These are phyloP conservation scores for Fusarium marasasianum DNA, from an alignment of 2,329 filamentous ascomycete species.

Conservation along the genomic window DNA sequence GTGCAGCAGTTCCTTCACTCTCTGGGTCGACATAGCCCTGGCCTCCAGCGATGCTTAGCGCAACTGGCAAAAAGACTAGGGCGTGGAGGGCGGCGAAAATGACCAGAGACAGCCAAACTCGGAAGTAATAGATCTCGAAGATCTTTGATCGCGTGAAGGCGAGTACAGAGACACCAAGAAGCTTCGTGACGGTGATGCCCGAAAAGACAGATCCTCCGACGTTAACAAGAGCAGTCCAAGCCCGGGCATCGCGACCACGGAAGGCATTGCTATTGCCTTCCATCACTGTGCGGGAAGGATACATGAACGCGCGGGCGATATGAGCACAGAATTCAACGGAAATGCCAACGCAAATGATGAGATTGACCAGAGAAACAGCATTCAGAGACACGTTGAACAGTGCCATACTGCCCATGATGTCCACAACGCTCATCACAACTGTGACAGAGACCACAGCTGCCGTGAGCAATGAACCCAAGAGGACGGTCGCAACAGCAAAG, in stretches of 20 bases:
- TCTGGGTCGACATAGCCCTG: conserved; percentile 89
- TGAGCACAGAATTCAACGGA: conserved; percentile 98
- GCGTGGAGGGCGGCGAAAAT: conserved; percentile 89
- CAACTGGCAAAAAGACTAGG: conserved; percentile 89
- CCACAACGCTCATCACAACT: conserved; percentile 91
- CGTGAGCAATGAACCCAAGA: conserved; percentile 86
- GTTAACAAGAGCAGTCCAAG: conserved; percentile 93
- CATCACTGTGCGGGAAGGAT: conserved; percentile 84
- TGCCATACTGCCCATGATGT: conserved; percentile 96
- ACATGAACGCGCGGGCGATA: conserved; percentile 94
- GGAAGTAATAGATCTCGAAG: conserved; percentile 99
- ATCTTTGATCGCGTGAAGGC: conserved; percentile 98
- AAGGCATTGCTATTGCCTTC: conserved; percentile 80
- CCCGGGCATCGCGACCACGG: conserved; percentile 82
- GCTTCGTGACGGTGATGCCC: conserved; percentile 95
- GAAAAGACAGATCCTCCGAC: conserved; percentile 95
- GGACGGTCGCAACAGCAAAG: conserved; percentile 78
- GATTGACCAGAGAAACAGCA: conserved; percentile 92
- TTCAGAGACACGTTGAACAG: conserved; percentile 89
- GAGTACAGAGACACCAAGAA: conserved; percentile 89
- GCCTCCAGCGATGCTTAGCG: conserved; percentile 85
- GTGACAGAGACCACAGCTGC: conserved; percentile 85
- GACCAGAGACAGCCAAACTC: conserved; percentile 93
- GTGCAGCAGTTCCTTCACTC: conserved; percentile 86
- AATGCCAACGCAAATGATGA: conserved; percentile 97